phyloP scores from a whole-genome alignment of 352 stramenopile species.

The Pythium scleroteichum region DNA sequence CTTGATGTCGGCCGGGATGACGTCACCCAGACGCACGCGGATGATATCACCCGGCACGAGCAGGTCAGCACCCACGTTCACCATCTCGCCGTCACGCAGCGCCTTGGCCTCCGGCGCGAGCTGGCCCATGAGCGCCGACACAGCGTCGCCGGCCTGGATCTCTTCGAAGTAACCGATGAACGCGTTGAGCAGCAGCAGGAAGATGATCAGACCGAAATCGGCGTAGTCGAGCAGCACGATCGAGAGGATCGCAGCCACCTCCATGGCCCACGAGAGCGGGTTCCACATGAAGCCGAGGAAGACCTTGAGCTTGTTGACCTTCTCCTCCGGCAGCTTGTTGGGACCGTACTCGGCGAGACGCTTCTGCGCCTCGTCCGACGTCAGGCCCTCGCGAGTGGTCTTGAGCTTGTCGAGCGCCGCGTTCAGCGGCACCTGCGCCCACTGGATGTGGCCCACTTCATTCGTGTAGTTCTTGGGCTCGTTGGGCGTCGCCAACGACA shows the following conservation, averaged over 20 bases:
- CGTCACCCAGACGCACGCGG: constrained; percentile 84
- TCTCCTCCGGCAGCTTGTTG: constrained; percentile 81
- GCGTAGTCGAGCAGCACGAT: constrained; percentile 80
- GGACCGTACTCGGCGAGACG: constrained; percentile 74
- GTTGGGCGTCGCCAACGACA: constrained; percentile 78
- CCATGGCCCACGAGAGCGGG: constrained; percentile 83
- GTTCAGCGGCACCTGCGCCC: constrained; percentile 72
- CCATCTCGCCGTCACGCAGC: constrained; percentile 78
- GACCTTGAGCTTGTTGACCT: constrained; percentile 76
- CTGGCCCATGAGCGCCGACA: constrained; percentile 88
- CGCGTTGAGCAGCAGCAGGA: constrained; percentile 71
- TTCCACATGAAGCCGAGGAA: constrained; percentile 86
- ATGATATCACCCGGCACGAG: constrained; percentile 78
- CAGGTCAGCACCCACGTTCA: constrained; percentile 63
- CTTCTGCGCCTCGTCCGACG: constrained; percentile 70
- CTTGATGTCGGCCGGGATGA: constrained; percentile 63
- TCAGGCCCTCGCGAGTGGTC: constrained; percentile 66
- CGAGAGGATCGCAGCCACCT: constrained; percentile 66
- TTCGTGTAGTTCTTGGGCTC: constrained; percentile 82
- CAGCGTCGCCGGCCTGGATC: constrained; percentile 86
- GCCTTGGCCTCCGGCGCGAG: constrained; percentile 85
- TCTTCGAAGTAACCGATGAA: constrained; percentile 82
- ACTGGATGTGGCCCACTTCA: constrained; percentile 76
- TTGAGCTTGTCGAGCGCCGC: constrained; percentile 84
- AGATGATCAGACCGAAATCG: constrained; percentile 72